A percentile compares a stretch with the other conserved stretches of the same genome.
phyloP scores from a whole-genome alignment of 306 rosid genomes.

The Castanopsis chinensis region DNA sequence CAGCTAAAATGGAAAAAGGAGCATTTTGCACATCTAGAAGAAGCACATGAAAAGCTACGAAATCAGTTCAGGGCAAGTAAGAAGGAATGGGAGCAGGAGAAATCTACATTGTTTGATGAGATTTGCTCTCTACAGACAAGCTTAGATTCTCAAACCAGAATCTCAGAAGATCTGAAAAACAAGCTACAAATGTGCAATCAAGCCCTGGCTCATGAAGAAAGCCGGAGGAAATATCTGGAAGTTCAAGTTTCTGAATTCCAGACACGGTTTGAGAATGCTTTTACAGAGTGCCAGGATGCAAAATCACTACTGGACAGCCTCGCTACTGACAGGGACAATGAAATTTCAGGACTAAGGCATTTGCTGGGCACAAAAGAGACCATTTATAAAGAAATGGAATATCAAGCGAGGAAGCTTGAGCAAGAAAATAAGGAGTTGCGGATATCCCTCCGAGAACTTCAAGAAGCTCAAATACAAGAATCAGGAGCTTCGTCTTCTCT shows the following conservation, averaged over 20 bases:
- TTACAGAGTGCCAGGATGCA: constrained; percentile 40
- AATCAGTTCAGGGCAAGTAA: constrained; percentile 44
- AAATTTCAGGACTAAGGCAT: constrained; percentile 59
- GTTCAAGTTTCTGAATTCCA: constrained; percentile 60
- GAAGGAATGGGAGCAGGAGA: constrained; percentile 69
- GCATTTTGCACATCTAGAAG: constrained; percentile 72
- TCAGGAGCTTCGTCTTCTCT: constrained; percentile 63
- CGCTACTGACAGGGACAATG: constrained; percentile 47
- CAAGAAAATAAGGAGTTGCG: constrained; percentile 62
- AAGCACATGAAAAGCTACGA: constrained; percentile 54
- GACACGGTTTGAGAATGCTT: constrained; percentile 29
- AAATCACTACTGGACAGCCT: constrained; percentile 42
- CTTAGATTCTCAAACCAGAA: constrained; percentile 59
- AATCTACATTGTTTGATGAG: constrained; percentile 56
- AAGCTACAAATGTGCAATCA: constrained; percentile 54
- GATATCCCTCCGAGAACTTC: constrained; percentile 57
- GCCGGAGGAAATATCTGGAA: constrained; percentile 59
- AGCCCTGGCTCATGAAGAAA: constrained; percentile 74
- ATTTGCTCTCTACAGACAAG: constrained; percentile 56
- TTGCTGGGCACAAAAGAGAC: constrained; percentile 56
- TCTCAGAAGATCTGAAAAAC: constrained; percentile 54
- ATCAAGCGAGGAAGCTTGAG: constrained; percentile 53
- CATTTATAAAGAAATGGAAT: constrained; percentile 52
- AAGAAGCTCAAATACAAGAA: constrained; percentile 73
- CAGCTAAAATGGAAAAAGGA: constrained; percentile 83